A percentile compares a stretch with the other conserved stretches of the same genome.
Evolutionary conservation across 129 eudicot genomes (phyloP).

Genomic region (Gnaphalium uliginosum): DNA sequence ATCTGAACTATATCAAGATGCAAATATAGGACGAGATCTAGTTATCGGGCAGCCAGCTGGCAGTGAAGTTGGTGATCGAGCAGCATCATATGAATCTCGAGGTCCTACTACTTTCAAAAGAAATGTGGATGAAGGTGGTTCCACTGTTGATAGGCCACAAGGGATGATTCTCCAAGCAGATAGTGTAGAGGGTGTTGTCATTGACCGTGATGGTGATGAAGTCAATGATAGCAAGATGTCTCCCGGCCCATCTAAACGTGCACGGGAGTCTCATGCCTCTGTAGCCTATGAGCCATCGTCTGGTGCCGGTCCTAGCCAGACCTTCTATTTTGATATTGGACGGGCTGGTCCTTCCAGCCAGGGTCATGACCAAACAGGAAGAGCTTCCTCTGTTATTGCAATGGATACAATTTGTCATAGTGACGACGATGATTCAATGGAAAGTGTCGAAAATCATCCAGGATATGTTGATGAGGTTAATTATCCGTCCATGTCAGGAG

Average conservation of each 20-base stretch:
- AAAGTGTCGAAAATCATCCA: constrained; percentile 92
- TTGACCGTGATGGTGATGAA: constrained; percentile 93
- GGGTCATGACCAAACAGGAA: constrained; percentile 59
- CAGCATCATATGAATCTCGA: constrained; percentile 85
- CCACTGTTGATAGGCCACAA: constrained; percentile 86
- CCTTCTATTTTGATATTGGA: constrained; percentile 59
- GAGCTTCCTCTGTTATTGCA: constrained; percentile 87
- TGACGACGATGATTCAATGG: constrained; percentile 74
- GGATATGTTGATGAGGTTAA: constrained; percentile 64
- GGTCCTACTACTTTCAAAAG: constrained; percentile 88
- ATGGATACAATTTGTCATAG: constrained; percentile 67
- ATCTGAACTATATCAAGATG: constrained; percentile 58
- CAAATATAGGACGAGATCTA: constrained; percentile 62
- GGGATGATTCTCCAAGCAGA: constrained; percentile 59
- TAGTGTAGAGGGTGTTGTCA: constrained; percentile 86
- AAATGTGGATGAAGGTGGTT: constrained; percentile 87
- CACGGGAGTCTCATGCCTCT: constrained; percentile 49
- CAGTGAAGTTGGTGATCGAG: constrained; percentile 92
- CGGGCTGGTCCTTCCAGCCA: constrained; percentile 44
- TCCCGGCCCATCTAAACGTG: constrained; percentile 80
- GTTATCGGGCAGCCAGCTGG: constrained; percentile 73
- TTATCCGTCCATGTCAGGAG: constrained; percentile 45
- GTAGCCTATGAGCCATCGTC: constrained; percentile 48
- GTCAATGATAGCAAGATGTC: constrained; percentile 67
- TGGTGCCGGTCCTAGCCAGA: constrained; percentile 87